Percentiles rank a stretch among this genome's conserved stretches.
Conservation (phyloP, 176 grass and related monocot species). For the Oryza coarctata region DNA sequence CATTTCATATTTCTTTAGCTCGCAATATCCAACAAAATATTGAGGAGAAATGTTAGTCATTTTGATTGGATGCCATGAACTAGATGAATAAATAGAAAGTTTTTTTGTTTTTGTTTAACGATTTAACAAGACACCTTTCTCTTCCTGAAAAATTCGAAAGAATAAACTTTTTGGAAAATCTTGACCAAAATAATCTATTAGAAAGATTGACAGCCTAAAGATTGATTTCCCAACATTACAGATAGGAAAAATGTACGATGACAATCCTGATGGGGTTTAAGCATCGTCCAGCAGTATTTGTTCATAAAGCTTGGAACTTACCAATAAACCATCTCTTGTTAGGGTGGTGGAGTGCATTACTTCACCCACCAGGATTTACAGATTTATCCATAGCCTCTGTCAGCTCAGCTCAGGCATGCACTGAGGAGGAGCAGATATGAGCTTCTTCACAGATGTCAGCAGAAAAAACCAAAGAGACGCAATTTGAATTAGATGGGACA, state of each 20-base stretch:
- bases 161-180: neutral
- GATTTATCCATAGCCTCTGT: neutral
- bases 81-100: neutral
- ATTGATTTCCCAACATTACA: neutral
- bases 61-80: neutral
- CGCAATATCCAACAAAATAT: neutral
- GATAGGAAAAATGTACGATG: neutral
- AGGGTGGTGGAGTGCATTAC: neutral
- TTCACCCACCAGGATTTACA: neutral
- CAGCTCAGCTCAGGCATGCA: neutral
- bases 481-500: slow-evolving; percentile 36
- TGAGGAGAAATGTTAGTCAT: neutral
- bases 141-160: neutral
- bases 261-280: neutral
- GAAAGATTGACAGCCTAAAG: slow-evolving; percentile 8
- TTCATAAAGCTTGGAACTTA: neutral
- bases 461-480: neutral
- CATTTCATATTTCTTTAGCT: slow-evolving; percentile 7
- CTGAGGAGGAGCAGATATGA: neutral
- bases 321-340: neutral
- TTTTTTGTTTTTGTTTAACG: neutral
- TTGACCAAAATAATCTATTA: neutral
- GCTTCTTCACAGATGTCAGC: slow-evolving; percentile 21
- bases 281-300: neutral
- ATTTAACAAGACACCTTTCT: neutral